Base-by-base conservation (phyloP, 2,329 filamentous ascomycete species). In the Trematosphaeria pertusa region DNA sequence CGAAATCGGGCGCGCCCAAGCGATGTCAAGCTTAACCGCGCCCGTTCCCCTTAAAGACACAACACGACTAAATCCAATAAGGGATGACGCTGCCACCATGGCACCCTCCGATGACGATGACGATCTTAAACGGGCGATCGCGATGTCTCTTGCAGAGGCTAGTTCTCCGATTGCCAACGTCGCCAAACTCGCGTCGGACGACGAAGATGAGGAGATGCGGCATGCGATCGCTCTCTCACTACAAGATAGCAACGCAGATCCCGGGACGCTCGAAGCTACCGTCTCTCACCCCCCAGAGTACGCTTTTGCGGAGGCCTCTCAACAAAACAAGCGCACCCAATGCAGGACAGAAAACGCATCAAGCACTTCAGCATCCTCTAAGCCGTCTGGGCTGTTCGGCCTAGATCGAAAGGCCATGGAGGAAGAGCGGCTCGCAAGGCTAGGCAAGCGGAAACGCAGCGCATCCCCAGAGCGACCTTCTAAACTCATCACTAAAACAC, bases 401-500 rank as follows among this genome's bases (percentile, higher is more conserved):
- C 71, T 96, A 1, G 82, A 96, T 73, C 83, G 92, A 26, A 90
- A 86, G 70, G 82, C 84, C 41, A 94, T 96, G 90, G 93, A 97
- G 69, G 79, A 86, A 61, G 91, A 95, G 66, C 85, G 93, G 31
- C 79, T 96, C 11, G 86, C 84, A 17, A 82, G 92, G 57, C 70
- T 85, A 15, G 78, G 74, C 30, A 79, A 77, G 26, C 75, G 79
- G 33, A 89, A 92, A 69, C 81, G 84, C 26, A 81, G 82, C 67
- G 65, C 72, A 7, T 78, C 77, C 8, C 73, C 73, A 1, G 54
- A 65, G 2, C 21, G 14, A 37, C 31, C 73, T 64, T 54, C 68
- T 63, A 57, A 65, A 41, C 57, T 54, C 18, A 17, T 31, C 7
- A 14, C 39, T 1, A 60, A 44, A 14, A 4, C 28, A 14, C n/a